phyloP scores from a whole-genome alignment of 768 basidiomycete species.

The Lactifluus volemus region DNA sequence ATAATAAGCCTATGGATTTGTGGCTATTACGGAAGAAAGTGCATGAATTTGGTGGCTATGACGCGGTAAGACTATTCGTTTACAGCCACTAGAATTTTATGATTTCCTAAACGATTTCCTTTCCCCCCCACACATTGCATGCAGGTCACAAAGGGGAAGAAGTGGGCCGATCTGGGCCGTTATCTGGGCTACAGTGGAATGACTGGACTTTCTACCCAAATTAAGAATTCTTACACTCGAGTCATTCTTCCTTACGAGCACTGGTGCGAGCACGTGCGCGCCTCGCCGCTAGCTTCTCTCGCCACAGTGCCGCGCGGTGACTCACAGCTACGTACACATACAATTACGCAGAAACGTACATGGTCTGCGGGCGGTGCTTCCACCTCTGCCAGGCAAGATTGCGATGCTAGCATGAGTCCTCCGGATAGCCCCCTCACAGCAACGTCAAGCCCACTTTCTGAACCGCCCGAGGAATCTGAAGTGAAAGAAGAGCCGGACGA shows the following conservation, averaged over 20 bases:
- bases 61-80: conserved; percentile 48
- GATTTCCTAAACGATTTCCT: not conserved
- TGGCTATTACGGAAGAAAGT: conserved; percentile 93
- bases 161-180: conserved; percentile 84
- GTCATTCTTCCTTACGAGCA: conserved; percentile 96
- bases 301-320: conserved; percentile 20
- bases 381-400: conserved; percentile 21
- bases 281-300: conserved; percentile 41
- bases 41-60: conserved; percentile 79
- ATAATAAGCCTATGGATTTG: conserved; percentile 86
- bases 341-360: conserved; percentile 40
- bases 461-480: conserved; percentile 72
- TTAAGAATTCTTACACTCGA: conserved; percentile 82
- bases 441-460: conserved; percentile 70
- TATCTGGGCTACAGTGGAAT: conserved; percentile 76
- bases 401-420: conserved; percentile 32
- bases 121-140: not conserved
- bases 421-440: conserved; percentile 71
- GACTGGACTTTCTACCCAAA: conserved; percentile 74
- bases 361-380: conserved; percentile 31
- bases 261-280: conserved; percentile 69
- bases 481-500: conserved; percentile 44
- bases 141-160: conserved; percentile 75
- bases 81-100: not conserved
- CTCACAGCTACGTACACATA: conserved; percentile 39